Conservation (phyloP, 2,329 filamentous ascomycete genomes). For the Stemphylium beticola region DNA sequence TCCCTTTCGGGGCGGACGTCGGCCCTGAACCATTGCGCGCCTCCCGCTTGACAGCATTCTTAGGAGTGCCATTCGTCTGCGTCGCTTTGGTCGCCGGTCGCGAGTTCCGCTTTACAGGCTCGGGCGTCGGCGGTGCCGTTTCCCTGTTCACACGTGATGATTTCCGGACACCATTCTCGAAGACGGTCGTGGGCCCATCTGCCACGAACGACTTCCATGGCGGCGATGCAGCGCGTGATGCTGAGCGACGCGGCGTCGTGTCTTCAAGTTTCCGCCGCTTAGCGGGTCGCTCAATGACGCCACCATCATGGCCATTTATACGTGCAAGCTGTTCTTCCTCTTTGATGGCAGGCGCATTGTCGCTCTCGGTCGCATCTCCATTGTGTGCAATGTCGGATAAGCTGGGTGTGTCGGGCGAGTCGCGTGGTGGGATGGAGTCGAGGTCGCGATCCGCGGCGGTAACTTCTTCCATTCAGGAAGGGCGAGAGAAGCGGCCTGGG, state of each 20-base stretch:
- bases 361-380: slow-evolving; percentile 15
- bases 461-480: slow-evolving; percentile 42
- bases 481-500: slow-evolving; percentile 34
- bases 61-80: slow-evolving; percentile 39
- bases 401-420: slow-evolving; percentile 27
- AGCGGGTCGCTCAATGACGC: slow-evolving; percentile 44
- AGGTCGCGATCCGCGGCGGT: slow-evolving; percentile 41
- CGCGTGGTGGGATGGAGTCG: slow-evolving; percentile 34
- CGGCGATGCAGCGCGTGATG: slow-evolving; percentile 69
- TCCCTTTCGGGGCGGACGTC: slow-evolving; percentile 22
- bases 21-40: slow-evolving; percentile 29
- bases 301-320: slow-evolving; percentile 30
- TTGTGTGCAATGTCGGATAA: slow-evolving; percentile 25
- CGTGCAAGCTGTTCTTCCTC: slow-evolving; percentile 26
- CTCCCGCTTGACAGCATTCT: slow-evolving; percentile 26
- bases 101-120: slow-evolving; percentile 49
- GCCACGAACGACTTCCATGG: slow-evolving; percentile 90
- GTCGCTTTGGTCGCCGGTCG: slow-evolving; percentile 33
- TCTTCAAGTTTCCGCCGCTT: slow-evolving; percentile 68
- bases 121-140: slow-evolving; percentile 54
- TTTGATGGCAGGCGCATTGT: slow-evolving; percentile 38
- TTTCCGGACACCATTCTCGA: slow-evolving; percentile 67
- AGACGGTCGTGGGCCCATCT: slow-evolving; percentile 86
- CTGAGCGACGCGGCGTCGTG: slow-evolving; percentile 41
- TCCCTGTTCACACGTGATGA: slow-evolving; percentile 63